A percentile compares a stretch with the other conserved stretches of the same genome.
phyloP scores from a whole-genome alignment of 1,139 yeast species.

The Suhomyces ambrosiae region DNA sequence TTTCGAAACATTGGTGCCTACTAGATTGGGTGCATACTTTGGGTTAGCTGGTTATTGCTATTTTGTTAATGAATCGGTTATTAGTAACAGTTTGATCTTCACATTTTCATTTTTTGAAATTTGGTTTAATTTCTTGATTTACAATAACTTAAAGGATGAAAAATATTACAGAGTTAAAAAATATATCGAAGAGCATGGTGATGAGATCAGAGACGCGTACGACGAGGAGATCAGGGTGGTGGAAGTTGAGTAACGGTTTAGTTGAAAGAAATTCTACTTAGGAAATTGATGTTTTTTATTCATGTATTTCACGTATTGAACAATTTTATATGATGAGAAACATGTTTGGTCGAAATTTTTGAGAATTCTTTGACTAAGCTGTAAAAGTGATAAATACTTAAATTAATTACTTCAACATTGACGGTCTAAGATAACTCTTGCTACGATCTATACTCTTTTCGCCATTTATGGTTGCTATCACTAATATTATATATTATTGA shows the following conservation, averaged over 20 bases:
- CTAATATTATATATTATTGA: slow-evolving; percentile 16
- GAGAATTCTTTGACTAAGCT: too few relatives aligned
- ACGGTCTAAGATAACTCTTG: too few relatives aligned
- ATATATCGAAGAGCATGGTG: slow-evolving; percentile 39
- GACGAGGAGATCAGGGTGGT: slow-evolving; percentile 34
- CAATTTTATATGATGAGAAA: too few relatives aligned
- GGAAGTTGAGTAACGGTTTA: slow-evolving; percentile 14
- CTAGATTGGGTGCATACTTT: slow-evolving; percentile 62
- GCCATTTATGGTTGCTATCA: too few relatives aligned
- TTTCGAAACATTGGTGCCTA: slow-evolving; percentile 71
- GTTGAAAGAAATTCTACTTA: not conserved
- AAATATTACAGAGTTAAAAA: slow-evolving; percentile 45
- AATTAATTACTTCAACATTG: too few relatives aligned
- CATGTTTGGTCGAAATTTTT: too few relatives aligned
- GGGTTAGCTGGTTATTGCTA: slow-evolving; percentile 48
- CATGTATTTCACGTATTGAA: too few relatives aligned
- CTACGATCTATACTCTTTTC: too few relatives aligned
- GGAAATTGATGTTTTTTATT: too few relatives aligned
- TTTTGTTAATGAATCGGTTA: slow-evolving; percentile 40
- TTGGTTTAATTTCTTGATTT: slow-evolving; percentile 70
- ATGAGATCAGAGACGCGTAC: slow-evolving; percentile 31
- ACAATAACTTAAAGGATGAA: slow-evolving; percentile 66
- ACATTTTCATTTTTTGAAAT: slow-evolving; percentile 66
- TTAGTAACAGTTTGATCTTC: slow-evolving; percentile 66
- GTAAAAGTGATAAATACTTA: too few relatives aligned